phyloP scores from a whole-genome alignment of 2,329 filamentous ascomycete species.

The Dactylonectria estremocensis region DNA sequence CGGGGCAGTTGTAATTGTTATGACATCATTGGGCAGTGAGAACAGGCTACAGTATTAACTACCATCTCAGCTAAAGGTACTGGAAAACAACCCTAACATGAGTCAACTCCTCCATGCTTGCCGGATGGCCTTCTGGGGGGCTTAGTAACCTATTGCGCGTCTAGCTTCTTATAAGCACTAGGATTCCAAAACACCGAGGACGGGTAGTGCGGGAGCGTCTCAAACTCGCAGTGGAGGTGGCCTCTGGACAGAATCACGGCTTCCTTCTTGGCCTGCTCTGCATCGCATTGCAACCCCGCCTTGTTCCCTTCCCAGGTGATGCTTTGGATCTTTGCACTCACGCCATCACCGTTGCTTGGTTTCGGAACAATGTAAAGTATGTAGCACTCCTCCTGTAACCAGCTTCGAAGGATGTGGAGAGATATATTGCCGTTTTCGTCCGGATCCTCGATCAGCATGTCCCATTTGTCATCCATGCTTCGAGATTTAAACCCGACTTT shows the following conservation, averaged over 20 bases:
- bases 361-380: slow-evolving; percentile 16
- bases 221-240: slow-evolving; percentile 12
- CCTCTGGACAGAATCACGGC: slow-evolving; percentile 19
- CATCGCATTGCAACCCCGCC: slow-evolving; percentile 19
- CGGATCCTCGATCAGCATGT: slow-evolving; percentile 19
- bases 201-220: slow-evolving; percentile 18
- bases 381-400: slow-evolving; percentile 14
- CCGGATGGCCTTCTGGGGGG: background rate
- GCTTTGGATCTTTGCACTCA: slow-evolving; percentile 10
- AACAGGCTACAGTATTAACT: slow-evolving; percentile 7
- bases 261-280: slow-evolving; percentile 25
- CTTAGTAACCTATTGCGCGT: slow-evolving; percentile 1
- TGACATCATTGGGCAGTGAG: no score
- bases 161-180: slow-evolving; percentile 15
- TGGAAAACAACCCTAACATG: background rate
- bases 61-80: slow-evolving; percentile 1
- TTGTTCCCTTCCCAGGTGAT: slow-evolving; percentile 25
- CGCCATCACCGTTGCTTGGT: slow-evolving; percentile 3
- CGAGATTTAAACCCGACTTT: slow-evolving; percentile 15
- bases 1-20: no score
- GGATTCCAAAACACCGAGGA: slow-evolving; percentile 12
- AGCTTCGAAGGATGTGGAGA: slow-evolving; percentile 18
- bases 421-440: slow-evolving; percentile 18
- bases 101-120: slow-evolving; percentile 1
- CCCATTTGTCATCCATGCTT: slow-evolving; percentile 19